Percentiles rank a stretch among this genome's conserved stretches.
phyloP scores from a whole-genome alignment of 164 flowering plant species.

The Liquidambar formosana region DNA sequence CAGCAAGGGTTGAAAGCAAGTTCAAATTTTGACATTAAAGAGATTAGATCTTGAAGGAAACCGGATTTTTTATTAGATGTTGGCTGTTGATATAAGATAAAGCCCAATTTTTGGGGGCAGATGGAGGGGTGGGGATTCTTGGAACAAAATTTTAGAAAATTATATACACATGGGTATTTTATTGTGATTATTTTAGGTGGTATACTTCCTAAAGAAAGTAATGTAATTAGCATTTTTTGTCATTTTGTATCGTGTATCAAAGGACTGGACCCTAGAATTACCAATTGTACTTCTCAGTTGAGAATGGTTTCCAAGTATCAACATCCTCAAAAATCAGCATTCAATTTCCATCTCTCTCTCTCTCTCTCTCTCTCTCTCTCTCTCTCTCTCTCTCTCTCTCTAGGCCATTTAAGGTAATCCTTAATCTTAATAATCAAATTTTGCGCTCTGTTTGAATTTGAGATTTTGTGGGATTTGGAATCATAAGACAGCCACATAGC shows the following conservation, averaged over 20 bases:
- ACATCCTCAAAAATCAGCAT: too few species aligned
- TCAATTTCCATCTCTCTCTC: not conserved
- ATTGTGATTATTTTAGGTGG: slow-evolving; percentile 3
- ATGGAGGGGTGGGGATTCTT: not conserved
- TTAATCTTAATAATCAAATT: too few species aligned
- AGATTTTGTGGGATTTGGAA: too few species aligned
- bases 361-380: too few species aligned
- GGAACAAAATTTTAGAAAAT: not conserved
- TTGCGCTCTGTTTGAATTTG: too few species aligned
- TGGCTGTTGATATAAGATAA: not conserved
- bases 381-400: too few species aligned
- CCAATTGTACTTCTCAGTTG: not conserved
- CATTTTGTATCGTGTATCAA: not conserved
- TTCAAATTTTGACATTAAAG: too few species aligned
- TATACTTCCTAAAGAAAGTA: not conserved
- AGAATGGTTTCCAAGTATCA: not conserved
- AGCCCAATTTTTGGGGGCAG: not conserved
- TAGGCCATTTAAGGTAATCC: too few species aligned
- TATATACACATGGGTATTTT: not conserved
- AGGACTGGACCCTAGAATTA: too few species aligned
- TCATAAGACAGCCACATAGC: too few species aligned
- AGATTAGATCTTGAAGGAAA: not conserved
- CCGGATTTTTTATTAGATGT: not conserved
- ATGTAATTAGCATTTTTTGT: slow-evolving; percentile 13
- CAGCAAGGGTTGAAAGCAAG: too few species aligned